Base-by-base conservation (phyloP, 306 rosid species). In the Vicia villosa region DNA sequence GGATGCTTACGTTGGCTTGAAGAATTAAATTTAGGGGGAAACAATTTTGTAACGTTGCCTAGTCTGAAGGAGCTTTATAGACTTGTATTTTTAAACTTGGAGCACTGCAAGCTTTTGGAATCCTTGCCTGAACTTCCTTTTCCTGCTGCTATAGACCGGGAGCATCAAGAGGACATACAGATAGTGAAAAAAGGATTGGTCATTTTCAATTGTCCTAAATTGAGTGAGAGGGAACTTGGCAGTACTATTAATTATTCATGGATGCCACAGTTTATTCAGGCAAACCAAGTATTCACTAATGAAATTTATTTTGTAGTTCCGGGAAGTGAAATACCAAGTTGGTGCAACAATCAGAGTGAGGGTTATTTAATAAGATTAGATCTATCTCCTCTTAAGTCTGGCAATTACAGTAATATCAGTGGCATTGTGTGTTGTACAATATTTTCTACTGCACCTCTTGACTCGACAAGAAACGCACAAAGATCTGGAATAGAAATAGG, bases 251-350 rank as follows among this genome's bases (percentile, higher is more conserved):
- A 11, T 1, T 9, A 42, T 28, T 43, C 34, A 15, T 58, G 59
- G 75, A 57, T 70, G 37, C 28, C 15, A 2, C 20, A 43, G 32
- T 8, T 58, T 6, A 20, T 42, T 43, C 15, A 24, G 43, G 57
- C 40, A 1, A 4, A 4, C 12, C 56, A 17, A 12, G 15, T 12
- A 13, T 36, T 24, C 46, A 4, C 2, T 19, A 0, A 3, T 57
- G 0, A 4, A 6, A 38, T 68, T 20, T 6, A 8, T 3, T 11
- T 21, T 21, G 40, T 69, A 54, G 22, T 69, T 69, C 74, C 64
- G 0, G 66, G 63, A 61, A 22, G 16, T 61, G 28, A 61, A 72
- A 61, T 47, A 9, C 69, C 77, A 47, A 62, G 38, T 20, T 61
- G 69, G 69, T 61, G 49, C 69, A 47, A 9, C 28, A 14, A 49